Base-by-base conservation (phyloP, 176 grass and related monocot genomes). In the Juncus inflexus region DNA sequence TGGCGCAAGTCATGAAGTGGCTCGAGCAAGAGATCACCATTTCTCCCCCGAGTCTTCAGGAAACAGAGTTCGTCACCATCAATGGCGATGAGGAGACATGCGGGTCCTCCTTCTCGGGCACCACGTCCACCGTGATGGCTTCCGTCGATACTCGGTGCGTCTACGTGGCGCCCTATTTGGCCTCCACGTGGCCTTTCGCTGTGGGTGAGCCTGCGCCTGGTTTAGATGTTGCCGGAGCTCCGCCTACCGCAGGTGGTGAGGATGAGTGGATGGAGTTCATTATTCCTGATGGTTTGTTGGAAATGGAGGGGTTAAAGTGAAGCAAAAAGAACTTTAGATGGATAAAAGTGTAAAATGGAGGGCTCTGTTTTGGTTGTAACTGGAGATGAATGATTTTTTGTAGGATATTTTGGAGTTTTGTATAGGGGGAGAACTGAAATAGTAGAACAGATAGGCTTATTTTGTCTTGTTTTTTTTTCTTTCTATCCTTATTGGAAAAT, bases 31-130 rank as follows among this genome's bases (percentile, higher is more conserved):
- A 90, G 76, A 83, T 96, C 63, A 65, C 39, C 16, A 28, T 38
- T 35, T 11, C 68, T 13, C 55, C 50, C 5, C 4, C 40, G 4
- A 1, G 58, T 7, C 55, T 60, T 4, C 73, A 70, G n/a, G 73
- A 15, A 13, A 16, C 42, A 3, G 77, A 74, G 42, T 80, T 76
- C 79, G 78, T 87, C 2, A 87, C 87, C 52, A 87, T 90, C 65
- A 90, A 85, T 63, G 87, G 81, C 54, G 83, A 90, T 81, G 87
- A 90, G 81, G 87, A 96, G 84, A 96, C 76, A 58, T 96, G 91
- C 55, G 87, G 91, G 11, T 85, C 91, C 42, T 96, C 91, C 67
- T 90, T 96, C 86, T 90, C 91, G 12, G 70, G 70, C 53, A 76
- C 87, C 5, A 64, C 84, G 37, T 83, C 81, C 9, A 87, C 79